Conservation (phyloP, 2,329 filamentous ascomycete species). For the Lachnellula suecica region DNA sequence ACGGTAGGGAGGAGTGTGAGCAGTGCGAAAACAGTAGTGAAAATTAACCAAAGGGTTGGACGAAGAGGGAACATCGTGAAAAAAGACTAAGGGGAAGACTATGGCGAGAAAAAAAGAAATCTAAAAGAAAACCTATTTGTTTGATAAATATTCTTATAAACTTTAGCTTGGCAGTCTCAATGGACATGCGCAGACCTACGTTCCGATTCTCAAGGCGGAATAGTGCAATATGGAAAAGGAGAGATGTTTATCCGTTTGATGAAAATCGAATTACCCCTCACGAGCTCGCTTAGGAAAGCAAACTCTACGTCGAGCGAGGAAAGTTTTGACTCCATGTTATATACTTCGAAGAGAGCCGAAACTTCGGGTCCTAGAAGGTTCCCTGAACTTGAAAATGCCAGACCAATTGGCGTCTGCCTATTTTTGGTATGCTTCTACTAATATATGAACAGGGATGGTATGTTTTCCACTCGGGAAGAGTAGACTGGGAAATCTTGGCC, state of each 20-base stretch:
- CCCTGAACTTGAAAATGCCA: too few relatives aligned
- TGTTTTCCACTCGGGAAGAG: too few relatives aligned
- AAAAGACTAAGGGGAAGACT: neutral
- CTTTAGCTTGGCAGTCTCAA: neutral
- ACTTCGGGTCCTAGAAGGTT: too few relatives aligned
- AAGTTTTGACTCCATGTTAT: too few relatives aligned
- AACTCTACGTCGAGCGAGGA: too few relatives aligned
- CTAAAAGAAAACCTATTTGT: neutral
- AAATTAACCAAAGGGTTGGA: neutral
- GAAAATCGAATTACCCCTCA: too few relatives aligned
- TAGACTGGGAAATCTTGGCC: too few relatives aligned
- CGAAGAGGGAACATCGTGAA: neutral
- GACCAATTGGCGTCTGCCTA: too few relatives aligned
- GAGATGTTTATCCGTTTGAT: neutral
- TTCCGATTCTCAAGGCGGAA: neutral
- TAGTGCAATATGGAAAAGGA: neutral
- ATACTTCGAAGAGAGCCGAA: too few relatives aligned
- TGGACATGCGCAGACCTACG: neutral
- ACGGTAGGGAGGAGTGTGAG: slow-evolving; percentile 2
- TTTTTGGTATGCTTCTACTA: too few relatives aligned
- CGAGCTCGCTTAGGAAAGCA: too few relatives aligned
- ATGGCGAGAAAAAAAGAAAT: neutral
- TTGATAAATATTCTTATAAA: neutral
- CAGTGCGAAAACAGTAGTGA: neutral
- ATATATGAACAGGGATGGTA: too few relatives aligned